Evolutionary conservation across 1,284 basidiomycete genomes (phyloP), one percentile per base, ranked within the genome.

Genomic region (Marasmius fiardii): DNA sequence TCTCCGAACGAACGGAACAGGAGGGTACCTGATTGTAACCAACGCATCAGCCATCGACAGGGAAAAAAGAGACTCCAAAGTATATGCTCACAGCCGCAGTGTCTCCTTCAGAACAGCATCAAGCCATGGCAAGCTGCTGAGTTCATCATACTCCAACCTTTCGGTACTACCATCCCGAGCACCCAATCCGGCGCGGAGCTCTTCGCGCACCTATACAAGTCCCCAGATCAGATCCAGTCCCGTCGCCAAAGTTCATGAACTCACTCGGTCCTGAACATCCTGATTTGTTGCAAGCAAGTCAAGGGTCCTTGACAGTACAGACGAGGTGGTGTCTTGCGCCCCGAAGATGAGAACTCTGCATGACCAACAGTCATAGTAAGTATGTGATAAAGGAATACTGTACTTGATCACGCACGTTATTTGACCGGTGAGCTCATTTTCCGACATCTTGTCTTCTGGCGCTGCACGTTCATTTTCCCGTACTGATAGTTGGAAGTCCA

Each of bases 101-200:
- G 76, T 78, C 60, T 81, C 78, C 51, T 75, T 76, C 6, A 76
- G 64, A 2, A 79, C 72, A 1, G 77, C 74, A 58, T 81, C 77
- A 1, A 81, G 66, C 62, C 69, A 73, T 1, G 75, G 74, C 4
- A 79, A 64, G 0, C 58, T 60, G 51, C 65, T 69, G 8, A 79
- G 58, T 11, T 65, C 66, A 31, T 79, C 75, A 58, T 74, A 74
- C 20, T 58, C 63, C 12, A 77, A 63, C 11, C 67, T 61, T 31
- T 24, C 21, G n/a, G 51, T 4, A 6, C 61, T 57, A 11, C 58
- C 59, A 55, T 60, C 60, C 35, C 63, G 62, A n/a, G 52, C 52
- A 48, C 56, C 53, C 45, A 63, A 57, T 10, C 64, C 64, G 5
- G 56, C 58, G 10, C 57, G 58, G 43, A 77, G 61, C 58, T 78